Base-by-base conservation (phyloP, 495 filamentous ascomycete genomes). In the Cryomyces minteri region DNA sequence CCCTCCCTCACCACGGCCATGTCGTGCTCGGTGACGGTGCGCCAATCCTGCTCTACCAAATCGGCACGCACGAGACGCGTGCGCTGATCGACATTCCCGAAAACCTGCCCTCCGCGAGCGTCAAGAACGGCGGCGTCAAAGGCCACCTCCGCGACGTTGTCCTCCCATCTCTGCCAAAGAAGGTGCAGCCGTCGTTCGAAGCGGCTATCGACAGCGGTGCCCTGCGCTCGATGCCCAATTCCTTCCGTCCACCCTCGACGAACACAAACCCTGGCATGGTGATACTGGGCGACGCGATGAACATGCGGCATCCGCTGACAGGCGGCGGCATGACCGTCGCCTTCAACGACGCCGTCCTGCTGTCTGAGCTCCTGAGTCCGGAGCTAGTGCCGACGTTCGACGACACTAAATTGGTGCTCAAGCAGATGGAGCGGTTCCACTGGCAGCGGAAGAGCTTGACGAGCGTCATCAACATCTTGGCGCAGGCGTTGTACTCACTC, bases 271-370 rank as follows among this genome's bases (percentile, higher is more conserved):
- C 78, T 0, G 90, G 90, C 8, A 65, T 95, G 49, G 66, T 93
- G 33, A 64, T 98, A 31, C 65, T 94, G 14, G 88, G 88, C 46
- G 88, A 95, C 62, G 88, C 88, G 6, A 77, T 88, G 66, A 95
- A 95, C 64, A 95, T 95, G 88, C 82, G 88, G 4, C 88, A 95
- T 65, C 88, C 88, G 0, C 66, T 95, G 9, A 95, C 88, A 0
- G 88, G 88, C 44, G 88, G 88, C 52, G 88, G 88, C 51, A 95
- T 95, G 88, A 94, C 88, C 0, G 88, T 95, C 0, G 88, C 84
- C 4, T 77, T 95, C 56, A 87, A 84, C 56, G 88, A 95, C 60
- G 88, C 79, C 1, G 72, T 85, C 6, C 60, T 88, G 0, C 67
- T 95, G n/a, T 63, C 74, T 9, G 69, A 77, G 1, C 61, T 94